Percentiles rank a stretch among this genome's conserved stretches.
phyloP scores from a whole-genome alignment of 2,329 filamentous ascomycete species.

The Sclerotinia nivalis region DNA sequence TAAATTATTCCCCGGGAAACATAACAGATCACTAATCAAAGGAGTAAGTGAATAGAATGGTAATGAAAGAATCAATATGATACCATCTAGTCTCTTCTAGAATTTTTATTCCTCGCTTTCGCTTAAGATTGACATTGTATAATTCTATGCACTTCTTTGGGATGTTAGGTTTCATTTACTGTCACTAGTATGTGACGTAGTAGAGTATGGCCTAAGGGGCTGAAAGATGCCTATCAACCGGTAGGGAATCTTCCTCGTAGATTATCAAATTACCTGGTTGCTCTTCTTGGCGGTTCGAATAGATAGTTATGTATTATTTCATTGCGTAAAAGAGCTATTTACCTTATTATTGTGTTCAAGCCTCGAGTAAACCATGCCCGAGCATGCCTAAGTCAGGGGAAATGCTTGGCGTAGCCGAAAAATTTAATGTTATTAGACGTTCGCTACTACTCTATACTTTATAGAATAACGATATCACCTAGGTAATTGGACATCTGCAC shows the following conservation, averaged over 20 bases:
- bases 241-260: too few relatives aligned
- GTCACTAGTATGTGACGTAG: neutral
- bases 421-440: neutral
- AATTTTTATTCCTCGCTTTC: neutral
- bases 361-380: neutral
- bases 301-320: neutral
- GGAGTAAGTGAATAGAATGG: neutral
- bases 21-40: too few relatives aligned
- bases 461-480: rapidly evolving
- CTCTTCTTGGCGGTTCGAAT: too few relatives aligned
- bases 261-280: too few relatives aligned
- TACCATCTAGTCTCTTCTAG: neutral
- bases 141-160: neutral
- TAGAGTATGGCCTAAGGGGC: too few relatives aligned
- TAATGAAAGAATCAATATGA: neutral
- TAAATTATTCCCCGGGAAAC: too few relatives aligned
- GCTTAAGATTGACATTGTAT: neutral
- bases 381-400: neutral
- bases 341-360: neutral
- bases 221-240: neutral
- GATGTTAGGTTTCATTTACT: neutral
- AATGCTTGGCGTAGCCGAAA: neutral
- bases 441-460: neutral
- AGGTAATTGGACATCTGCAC: neutral
- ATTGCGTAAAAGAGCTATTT: neutral